Evolutionary conservation across 306 rosid genomes (phyloP), one percentile per base, ranked within the genome.

Genomic region (Trifolium pratense): DNA sequence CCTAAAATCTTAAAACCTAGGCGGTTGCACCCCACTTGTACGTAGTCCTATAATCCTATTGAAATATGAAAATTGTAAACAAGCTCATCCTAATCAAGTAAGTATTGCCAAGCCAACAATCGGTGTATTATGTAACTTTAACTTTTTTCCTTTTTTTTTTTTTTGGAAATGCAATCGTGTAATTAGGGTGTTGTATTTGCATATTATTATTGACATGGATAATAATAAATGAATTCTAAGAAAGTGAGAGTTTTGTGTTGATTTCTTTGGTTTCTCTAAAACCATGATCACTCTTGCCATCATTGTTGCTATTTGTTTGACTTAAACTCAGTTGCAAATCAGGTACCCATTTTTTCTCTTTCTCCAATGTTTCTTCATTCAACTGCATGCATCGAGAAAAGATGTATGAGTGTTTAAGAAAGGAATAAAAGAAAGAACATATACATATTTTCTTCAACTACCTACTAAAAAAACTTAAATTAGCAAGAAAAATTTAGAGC

Each of bases 231-330:
- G 10, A 3, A 43, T 36, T 51, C 80, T 86, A 85, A 52, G 95
- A 87, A 48, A 91, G 97, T 37, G 97, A 84, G 70, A 89, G 95
- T 64, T 83, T 82, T 1, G 95, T 89, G 85, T 79, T 79, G 81
- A 87, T 86, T 78, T 86, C 89, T 45, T 85, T 81, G 45, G 75
- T 78, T 71, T 82, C 81, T 64, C 63, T 78, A 39, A 63, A 39
- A 70, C 74, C 67, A 79, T 7, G 39, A 36, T 76, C 79, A 15
- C 15, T 56, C 49, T 58, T 40, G 12, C 70, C 87, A 12, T 75
- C 78, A 34, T 61, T 42, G 21, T 69, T 64, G 16, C 66, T 71
- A 51, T 48, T 66, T 70, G 76, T 80, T 32, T 77, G 82, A 69
- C 83, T 86, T 70, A 86, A 75, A 73, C 92, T 77, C 66, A 89